These are phyloP conservation scores for Fusarium torreyae DNA, from an alignment of 2,329 filamentous ascomycete genomes.

Conservation along the genomic window DNA sequence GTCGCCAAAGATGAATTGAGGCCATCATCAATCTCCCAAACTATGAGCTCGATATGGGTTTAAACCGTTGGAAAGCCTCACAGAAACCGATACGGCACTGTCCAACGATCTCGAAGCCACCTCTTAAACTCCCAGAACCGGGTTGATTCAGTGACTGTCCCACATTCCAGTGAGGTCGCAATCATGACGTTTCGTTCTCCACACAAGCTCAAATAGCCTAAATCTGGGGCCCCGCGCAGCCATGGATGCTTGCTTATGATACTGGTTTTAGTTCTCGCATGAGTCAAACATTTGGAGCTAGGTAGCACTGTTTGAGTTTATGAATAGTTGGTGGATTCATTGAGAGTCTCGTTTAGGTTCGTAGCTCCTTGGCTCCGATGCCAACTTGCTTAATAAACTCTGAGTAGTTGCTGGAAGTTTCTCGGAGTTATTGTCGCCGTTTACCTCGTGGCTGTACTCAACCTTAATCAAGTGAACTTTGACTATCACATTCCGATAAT, in stretches of 20 bases:
- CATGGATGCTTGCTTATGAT: background rate
- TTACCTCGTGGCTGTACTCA: conserved; percentile 26
- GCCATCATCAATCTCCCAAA: background rate
- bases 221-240: conserved; percentile 9
- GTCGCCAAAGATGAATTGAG: background rate
- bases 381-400: no score
- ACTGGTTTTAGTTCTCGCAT: background rate
- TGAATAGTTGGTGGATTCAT: background rate
- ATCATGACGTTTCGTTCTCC: conserved; percentile 29
- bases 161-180: conserved; percentile 15
- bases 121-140: background rate
- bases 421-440: conserved; percentile 14
- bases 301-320: background rate
- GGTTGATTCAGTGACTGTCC: conserved; percentile 18
- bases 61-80: background rate
- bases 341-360: no score
- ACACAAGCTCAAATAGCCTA: conserved; percentile 31
- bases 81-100: background rate
- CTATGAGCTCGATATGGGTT: background rate
- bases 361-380: no score
- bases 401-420: background rate
- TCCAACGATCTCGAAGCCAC: background rate
- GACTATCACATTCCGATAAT: conserved; percentile 30
- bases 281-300: background rate
- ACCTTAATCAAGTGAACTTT: background rate